Evolutionary conservation across 257 asterid species (phyloP).

Genomic region (Nicotiana obtusifolia): DNA sequence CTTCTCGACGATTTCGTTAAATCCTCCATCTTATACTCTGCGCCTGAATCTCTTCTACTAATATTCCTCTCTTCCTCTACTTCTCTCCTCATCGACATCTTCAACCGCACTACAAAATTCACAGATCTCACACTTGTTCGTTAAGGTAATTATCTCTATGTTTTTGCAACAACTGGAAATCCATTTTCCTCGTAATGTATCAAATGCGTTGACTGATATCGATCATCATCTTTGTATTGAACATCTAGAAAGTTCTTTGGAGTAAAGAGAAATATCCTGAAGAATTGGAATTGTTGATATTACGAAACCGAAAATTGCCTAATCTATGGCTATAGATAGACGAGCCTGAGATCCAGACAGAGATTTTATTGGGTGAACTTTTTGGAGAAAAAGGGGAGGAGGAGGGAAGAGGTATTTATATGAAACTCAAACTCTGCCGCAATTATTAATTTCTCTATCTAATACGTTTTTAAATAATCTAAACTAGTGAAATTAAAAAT

Average conservation of each 20-base stretch:
- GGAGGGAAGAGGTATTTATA: not conserved
- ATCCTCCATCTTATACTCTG: slow-evolving; percentile 47
- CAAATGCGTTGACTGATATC: not conserved
- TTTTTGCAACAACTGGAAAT: not conserved
- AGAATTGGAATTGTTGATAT: not conserved
- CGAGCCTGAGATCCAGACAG: not conserved
- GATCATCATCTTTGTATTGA: not conserved
- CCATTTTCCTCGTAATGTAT: not conserved
- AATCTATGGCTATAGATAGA: not conserved
- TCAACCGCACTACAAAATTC: not conserved
- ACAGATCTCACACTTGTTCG: not conserved
- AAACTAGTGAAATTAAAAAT: not conserved
- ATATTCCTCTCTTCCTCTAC: slow-evolving; percentile 12
- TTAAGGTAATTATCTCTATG: not conserved
- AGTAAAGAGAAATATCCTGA: not conserved
- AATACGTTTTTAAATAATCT: not conserved
- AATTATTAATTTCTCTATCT: not conserved
- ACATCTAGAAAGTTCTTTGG: not conserved
- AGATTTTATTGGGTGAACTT: not conserved
- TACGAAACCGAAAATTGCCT: not conserved
- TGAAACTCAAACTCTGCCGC: not conserved
- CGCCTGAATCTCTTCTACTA: not conserved
- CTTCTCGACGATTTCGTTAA: slow-evolving; percentile 37
- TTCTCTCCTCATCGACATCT: slow-evolving; percentile 11
- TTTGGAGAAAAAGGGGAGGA: not conserved